Evolutionary conservation across 2,329 filamentous ascomycete species (phyloP).

Genomic region (Ceratocystis alfenasii): DNA sequence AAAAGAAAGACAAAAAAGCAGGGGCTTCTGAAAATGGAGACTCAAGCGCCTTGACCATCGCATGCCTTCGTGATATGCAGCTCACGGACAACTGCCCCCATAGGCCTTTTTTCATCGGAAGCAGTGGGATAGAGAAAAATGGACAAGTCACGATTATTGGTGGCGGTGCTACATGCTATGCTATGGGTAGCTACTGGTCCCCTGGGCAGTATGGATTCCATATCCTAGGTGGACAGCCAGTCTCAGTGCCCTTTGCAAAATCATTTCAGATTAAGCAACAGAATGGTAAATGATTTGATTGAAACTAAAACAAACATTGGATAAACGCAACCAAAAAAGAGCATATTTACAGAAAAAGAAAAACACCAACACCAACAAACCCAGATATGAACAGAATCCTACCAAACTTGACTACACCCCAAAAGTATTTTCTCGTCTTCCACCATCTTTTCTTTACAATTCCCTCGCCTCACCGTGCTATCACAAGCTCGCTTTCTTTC

Average conservation of each 20-base stretch:
- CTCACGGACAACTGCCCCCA: constrained; percentile 14
- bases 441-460: neutral
- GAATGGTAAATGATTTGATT: too few species aligned
- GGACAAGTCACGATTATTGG: constrained; percentile 51
- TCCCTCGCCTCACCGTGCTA: neutral
- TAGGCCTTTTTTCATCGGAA: constrained; percentile 58
- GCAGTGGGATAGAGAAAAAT: constrained; percentile 39
- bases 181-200: constrained; percentile 81
- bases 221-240: too few species aligned
- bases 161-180: constrained; percentile 80
- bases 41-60: neutral
- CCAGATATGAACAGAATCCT: too few species aligned
- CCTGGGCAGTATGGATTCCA: constrained; percentile 39
- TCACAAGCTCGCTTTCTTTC: neutral
- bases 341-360: neutral
- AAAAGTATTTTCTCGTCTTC: neutral
- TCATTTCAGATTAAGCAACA: constrained; percentile 6
- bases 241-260: neutral
- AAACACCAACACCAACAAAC: neutral
- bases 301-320: neutral
- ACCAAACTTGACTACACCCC: too few species aligned
- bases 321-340: neutral
- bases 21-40: neutral
- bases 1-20: neutral
- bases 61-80: constrained; percentile 8